A percentile compares a stretch with the other conserved stretches of the same genome.
Evolutionary conservation across 139 green algal genomes (phyloP).

Genomic region (Gonium pectorale): DNA sequence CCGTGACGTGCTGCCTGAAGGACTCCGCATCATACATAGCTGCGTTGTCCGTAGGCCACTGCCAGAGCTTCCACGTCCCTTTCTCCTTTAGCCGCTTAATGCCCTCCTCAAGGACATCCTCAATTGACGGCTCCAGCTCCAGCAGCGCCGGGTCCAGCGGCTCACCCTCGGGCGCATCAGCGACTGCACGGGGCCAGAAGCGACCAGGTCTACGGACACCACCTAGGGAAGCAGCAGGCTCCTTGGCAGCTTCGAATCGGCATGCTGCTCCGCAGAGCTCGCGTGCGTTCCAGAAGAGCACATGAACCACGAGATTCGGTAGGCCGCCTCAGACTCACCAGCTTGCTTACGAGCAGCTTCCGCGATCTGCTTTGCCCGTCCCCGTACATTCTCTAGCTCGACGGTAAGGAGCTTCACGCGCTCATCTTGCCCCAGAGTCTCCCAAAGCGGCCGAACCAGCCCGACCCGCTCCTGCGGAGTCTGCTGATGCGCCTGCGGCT

Average conservation of each 20-base stretch:
- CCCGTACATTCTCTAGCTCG: constrained; percentile 64
- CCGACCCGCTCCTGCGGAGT: constrained; percentile 77
- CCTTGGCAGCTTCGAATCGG: too few relatives aligned
- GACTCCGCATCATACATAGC: constrained; percentile 75
- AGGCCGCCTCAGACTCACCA: constrained; percentile 25
- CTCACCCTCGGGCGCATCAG: constrained; percentile 43
- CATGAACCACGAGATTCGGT: too few relatives aligned
- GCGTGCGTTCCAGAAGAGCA: too few relatives aligned
- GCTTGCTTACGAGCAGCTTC: constrained; percentile 54
- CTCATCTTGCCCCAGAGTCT: constrained; percentile 71
- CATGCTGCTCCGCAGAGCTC: too few relatives aligned
- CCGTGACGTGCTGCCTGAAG: constrained; percentile 64
- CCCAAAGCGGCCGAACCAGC: constrained; percentile 79
- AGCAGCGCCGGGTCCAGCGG: constrained; percentile 15
- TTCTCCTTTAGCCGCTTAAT: constrained; percentile 60
- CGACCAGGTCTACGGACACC: too few relatives aligned
- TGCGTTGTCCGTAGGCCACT: constrained; percentile 49
- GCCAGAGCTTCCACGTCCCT: constrained; percentile 65
- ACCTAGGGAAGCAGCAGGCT: too few relatives aligned
- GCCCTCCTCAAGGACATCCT: constrained; percentile 81
- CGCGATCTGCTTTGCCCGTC: constrained; percentile 54
- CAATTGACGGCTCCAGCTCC: constrained; percentile 60
- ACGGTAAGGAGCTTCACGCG: constrained; percentile 74
- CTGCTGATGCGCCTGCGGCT: too few relatives aligned
- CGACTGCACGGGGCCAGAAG: constrained; percentile 9